phyloP scores from a whole-genome alignment of 768 basidiomycete species.

The Lactifluus volemus region DNA sequence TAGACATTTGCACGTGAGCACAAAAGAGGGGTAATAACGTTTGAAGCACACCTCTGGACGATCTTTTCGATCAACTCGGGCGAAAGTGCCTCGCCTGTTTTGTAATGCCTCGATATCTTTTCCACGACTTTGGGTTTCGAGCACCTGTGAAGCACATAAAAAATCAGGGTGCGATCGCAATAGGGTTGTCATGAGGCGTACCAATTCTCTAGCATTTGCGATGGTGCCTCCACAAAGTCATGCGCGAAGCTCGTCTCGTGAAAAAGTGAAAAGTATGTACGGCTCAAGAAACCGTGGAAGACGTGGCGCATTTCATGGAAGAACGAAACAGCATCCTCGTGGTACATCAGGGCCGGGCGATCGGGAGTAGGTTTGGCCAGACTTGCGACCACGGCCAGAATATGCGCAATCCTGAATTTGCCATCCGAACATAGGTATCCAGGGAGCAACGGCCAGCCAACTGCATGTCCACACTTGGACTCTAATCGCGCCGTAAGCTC shows the following conservation, averaged over 20 bases:
- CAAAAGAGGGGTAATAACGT: neutral
- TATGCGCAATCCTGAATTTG: slow-evolving; percentile 47
- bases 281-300: slow-evolving; percentile 49
- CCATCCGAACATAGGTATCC: slow-evolving; percentile 53
- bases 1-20: neutral
- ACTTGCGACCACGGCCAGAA: slow-evolving; percentile 81
- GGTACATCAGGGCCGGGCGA: slow-evolving; percentile 78
- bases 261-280: slow-evolving; percentile 65
- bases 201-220: slow-evolving; percentile 93
- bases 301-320: slow-evolving; percentile 79
- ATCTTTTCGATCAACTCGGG: slow-evolving; percentile 70
- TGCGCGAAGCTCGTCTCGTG: slow-evolving; percentile 74
- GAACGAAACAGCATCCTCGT: slow-evolving; percentile 82
- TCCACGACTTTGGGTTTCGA: slow-evolving; percentile 75
- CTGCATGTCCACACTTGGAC: slow-evolving; percentile 79
- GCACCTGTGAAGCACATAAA: slow-evolving; percentile 37
- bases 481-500: slow-evolving; percentile 29
- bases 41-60: slow-evolving; percentile 53
- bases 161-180: neutral
- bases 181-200: slow-evolving; percentile 20
- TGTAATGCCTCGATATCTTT: slow-evolving; percentile 73
- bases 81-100: slow-evolving; percentile 63
- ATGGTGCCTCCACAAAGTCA: slow-evolving; percentile 85
- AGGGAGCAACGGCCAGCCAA: slow-evolving; percentile 69
- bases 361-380: slow-evolving; percentile 77